Base-by-base conservation (phyloP, 495 filamentous ascomycete species). In the Platismatia glauca region DNA sequence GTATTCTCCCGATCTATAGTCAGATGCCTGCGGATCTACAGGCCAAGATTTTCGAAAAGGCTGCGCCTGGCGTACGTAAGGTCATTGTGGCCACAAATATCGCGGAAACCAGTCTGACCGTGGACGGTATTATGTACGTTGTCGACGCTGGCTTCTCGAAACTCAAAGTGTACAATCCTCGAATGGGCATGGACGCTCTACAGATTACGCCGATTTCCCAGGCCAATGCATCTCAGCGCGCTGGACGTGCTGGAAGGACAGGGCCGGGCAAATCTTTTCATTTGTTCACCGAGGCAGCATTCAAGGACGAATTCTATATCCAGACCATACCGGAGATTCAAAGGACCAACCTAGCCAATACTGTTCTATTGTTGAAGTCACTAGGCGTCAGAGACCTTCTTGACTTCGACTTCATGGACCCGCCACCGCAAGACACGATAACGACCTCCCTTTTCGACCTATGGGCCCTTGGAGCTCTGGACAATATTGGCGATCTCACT, bases 371-470 rank as follows among this genome's bases (percentile, higher is more conserved):
- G 13, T 79, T 99, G 56, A 99, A 99, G 71, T 96, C 91, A 2
- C 78, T 99, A 11, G 93, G 93, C 4, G 94, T 99, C 34, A 91
- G 88, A 70, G 91, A 99, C 67, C 79, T 99, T 22, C 78, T 99
- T 4, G 95, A 99, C 68, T 99, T 99, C 68, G 91, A 97, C 71
- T 99, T 99, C 68, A 96, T 99, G 91, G 95, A 99, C 66, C 94
- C 95, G 0, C 95, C 95, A 9, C 94, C 95, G 0, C 95, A 99
- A 74, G 95, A 99, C 65, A 96, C 91, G 7, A 99, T 99, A 68
- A 90, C 90, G 12, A 99, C 95, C 0, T 96, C 91, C 1, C 82
- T 99, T 4, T 99, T 97, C 78, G 95, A 99, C 69, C 84, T 99
- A 16, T 99, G 95, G 95, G 92, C 95, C 0, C 79, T 99, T 15